These are phyloP conservation scores for Colletotrichum euphorbiae DNA, from an alignment of 2,329 filamentous ascomycete species.

Conservation along the genomic window DNA sequence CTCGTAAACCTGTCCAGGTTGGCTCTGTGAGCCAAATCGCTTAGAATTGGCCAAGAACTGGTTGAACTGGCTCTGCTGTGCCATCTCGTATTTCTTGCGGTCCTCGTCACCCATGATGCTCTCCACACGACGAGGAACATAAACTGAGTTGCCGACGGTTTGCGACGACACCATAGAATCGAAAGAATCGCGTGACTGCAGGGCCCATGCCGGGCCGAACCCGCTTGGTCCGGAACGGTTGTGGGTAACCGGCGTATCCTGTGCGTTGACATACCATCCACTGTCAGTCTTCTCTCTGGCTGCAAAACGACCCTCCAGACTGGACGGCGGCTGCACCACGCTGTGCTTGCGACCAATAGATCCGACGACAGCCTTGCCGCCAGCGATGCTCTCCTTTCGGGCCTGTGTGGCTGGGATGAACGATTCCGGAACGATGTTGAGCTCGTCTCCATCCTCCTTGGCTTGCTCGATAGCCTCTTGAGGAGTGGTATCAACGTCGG, in stretches of 20 bases:
- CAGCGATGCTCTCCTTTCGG: slow-evolving; percentile 50
- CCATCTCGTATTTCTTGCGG: slow-evolving; percentile 77
- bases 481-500: slow-evolving; percentile 79
- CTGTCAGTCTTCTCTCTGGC: slow-evolving; percentile 74
- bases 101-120: slow-evolving; percentile 85
- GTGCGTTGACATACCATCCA: slow-evolving; percentile 76
- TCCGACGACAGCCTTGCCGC: slow-evolving; percentile 45
- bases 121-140: slow-evolving; percentile 76
- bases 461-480: slow-evolving; percentile 88
- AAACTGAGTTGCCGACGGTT: slow-evolving; percentile 70
- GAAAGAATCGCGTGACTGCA: slow-evolving; percentile 70
- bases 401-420: slow-evolving; percentile 74
- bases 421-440: slow-evolving; percentile 89
- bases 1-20: slow-evolving; percentile 61
- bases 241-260: slow-evolving; percentile 60
- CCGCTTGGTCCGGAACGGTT: slow-evolving; percentile 30
- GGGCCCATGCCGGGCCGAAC: slow-evolving; percentile 27
- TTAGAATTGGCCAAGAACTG: slow-evolving; percentile 41
- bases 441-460: slow-evolving; percentile 82
- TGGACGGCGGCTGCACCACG: slow-evolving; percentile 78
- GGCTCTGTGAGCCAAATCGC: slow-evolving; percentile 24
- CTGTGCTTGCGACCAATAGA: slow-evolving; percentile 61
- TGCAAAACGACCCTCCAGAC: slow-evolving; percentile 83
- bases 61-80: slow-evolving; percentile 65
- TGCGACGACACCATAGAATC: slow-evolving; percentile 72